These are phyloP conservation scores for Ensete glaucum DNA, from an alignment of 176 grass and related monocot genomes.

Conservation along the genomic window DNA sequence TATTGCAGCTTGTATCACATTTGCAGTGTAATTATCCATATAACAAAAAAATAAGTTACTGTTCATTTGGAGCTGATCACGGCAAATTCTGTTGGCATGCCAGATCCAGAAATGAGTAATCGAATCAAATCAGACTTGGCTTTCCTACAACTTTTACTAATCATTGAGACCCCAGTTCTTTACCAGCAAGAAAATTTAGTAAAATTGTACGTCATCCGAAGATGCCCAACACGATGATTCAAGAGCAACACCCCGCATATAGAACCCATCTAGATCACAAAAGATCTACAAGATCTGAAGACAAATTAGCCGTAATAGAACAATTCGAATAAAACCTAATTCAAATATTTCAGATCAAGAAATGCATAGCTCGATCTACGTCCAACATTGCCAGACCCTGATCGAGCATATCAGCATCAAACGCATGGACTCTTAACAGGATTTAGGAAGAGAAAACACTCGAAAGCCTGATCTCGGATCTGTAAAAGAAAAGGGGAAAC, in stretches of 20 bases:
- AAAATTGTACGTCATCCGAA: background rate
- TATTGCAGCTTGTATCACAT: too few species aligned
- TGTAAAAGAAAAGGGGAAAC: background rate
- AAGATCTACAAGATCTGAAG: background rate
- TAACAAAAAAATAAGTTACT: background rate
- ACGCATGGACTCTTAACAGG: background rate
- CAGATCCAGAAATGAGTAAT: too few species aligned
- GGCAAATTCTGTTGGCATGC: background rate
- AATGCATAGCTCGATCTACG: background rate
- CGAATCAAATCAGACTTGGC: too few species aligned
- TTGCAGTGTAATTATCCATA: background rate
- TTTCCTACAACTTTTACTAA: too few species aligned
- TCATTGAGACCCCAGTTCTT: too few species aligned
- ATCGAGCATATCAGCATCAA: background rate
- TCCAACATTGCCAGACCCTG: background rate
- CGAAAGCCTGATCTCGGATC: background rate
- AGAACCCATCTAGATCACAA: background rate
- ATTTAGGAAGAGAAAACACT: background rate
- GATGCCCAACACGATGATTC: background rate
- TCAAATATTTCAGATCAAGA: background rate
- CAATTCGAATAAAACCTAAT: background rate
- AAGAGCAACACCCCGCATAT: background rate
- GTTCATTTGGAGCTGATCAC: background rate
- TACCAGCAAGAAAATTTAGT: too few species aligned
- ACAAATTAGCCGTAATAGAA: background rate